Conservation (phyloP, 805 yeast genomes). For the Soucietia sequanensis region DNA sequence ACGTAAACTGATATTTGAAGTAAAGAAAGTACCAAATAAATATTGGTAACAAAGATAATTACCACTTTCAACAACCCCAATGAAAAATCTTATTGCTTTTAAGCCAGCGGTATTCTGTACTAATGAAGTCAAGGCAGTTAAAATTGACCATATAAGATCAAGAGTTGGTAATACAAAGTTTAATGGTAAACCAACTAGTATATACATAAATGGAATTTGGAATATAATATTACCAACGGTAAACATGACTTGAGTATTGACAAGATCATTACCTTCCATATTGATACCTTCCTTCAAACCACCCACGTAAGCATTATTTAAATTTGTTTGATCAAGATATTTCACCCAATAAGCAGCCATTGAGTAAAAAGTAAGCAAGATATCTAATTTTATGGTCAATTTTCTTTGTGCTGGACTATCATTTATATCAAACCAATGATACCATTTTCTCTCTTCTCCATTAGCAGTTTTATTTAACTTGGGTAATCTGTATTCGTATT, state of each 20-base stretch:
- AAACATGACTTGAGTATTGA: constrained; percentile 57
- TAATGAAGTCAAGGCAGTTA: constrained; percentile 56
- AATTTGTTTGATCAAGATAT: constrained; percentile 59
- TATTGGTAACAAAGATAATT: constrained; percentile 37
- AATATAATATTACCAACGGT: constrained; percentile 58
- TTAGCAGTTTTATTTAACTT: constrained; percentile 17
- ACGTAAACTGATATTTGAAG: not conserved
- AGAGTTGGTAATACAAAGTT: constrained; percentile 50
- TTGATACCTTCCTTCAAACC: constrained; percentile 58
- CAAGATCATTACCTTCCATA: constrained; percentile 62
- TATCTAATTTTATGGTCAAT: constrained; percentile 30
- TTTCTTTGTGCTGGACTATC: constrained; percentile 40
- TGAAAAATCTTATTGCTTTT: constrained; percentile 61
- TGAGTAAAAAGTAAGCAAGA: constrained; percentile 31
- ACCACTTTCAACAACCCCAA: constrained; percentile 72
- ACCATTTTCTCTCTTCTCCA: constrained; percentile 39
- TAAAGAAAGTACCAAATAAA: constrained; percentile 45
- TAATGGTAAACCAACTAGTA: constrained; percentile 55
- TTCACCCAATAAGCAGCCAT: constrained; percentile 61
- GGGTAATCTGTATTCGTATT: constrained; percentile 56
- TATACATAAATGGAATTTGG: constrained; percentile 61
- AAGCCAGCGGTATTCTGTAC: constrained; percentile 50
- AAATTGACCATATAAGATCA: constrained; percentile 68
- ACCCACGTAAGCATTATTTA: constrained; percentile 64
- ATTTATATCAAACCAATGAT: constrained; percentile 52